Evolutionary conservation across 2,329 filamentous ascomycete species (phyloP), one percentile per base, ranked within the genome.

Genomic region (Diplocarpon rosae): DNA sequence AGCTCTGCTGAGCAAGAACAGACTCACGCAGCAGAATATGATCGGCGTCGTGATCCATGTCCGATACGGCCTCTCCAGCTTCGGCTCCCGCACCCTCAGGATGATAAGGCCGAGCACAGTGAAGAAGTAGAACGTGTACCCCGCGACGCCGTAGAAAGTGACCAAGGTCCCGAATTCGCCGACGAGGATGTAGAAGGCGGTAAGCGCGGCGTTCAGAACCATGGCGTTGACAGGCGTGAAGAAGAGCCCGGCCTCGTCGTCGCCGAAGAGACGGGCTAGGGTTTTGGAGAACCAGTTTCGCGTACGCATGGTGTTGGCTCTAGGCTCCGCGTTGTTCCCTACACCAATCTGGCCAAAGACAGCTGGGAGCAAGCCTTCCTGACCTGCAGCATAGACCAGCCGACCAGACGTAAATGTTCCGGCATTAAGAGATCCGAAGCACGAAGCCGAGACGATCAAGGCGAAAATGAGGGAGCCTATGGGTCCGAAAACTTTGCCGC

Each of bases 11-110:
- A 98, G 75, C 52, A 98, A 65, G 61, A 98, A 98, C 52, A 98
- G 65, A 62, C 86, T 94, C 32, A 98, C 92, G 60, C 92, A 98
- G 73, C 92, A 98, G 63, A 98, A 98, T 45, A 95, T 90, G 53
- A 98, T 90, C 10, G 92, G 92, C 2, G 92, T 98, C 1, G 83
- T 83, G 59, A 98, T 95, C 92, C 90, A 98, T 2, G 89, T 95
- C 62, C 80, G 82, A 66, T 98, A 98, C 0, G 92, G 90, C 20
- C 92, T 70, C 63, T 95, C 88, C 37, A 98, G 73, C 50, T 81
- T 72, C 3, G 92, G 92, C 63, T 98, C 92, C 50, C 76, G 76
- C 27, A 96, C 86, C 27, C 92, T 75, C 50, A 98, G 71, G 42
- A 98, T 76, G 51, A 98, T 95, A 39, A 98, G 72, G 0, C 92